A percentile compares a stretch with the other conserved stretches of the same genome.
These are phyloP conservation scores for Grammothele lineata DNA, from an alignment of 768 basidiomycete genomes.

Conservation along the genomic window DNA sequence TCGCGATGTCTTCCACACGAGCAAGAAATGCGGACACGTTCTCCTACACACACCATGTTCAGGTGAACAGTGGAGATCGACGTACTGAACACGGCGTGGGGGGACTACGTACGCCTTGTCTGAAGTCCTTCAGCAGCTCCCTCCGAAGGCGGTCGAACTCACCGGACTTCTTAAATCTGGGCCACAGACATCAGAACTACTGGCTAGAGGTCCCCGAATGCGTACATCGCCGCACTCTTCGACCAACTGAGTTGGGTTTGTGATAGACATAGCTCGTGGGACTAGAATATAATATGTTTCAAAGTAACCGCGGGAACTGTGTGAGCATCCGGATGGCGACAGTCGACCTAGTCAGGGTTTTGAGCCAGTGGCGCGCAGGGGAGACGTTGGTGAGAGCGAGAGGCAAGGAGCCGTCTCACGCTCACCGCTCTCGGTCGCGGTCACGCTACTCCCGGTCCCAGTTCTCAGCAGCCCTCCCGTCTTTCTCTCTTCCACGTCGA, in stretches of 20 bases:
- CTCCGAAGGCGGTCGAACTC: constrained; percentile 71
- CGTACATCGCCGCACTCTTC: constrained; percentile 49
- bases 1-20: constrained; percentile 59
- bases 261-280: constrained; percentile 38
- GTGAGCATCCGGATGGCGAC: too few species aligned
- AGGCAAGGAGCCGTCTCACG: constrained; percentile 15
- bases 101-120: constrained; percentile 55
- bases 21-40: constrained; percentile 48
- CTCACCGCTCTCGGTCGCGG: constrained; percentile 7
- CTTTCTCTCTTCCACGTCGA: constrained; percentile 8
- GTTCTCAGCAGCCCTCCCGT: not conserved
- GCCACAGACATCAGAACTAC: constrained; percentile 1
- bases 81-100: constrained; percentile 7
- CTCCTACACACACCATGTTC: too few species aligned
- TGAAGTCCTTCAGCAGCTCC: constrained; percentile 59
- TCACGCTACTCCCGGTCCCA: constrained; percentile 5
- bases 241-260: constrained; percentile 56
- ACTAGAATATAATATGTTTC: not conserved
- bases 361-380: not conserved
- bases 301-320: too few species aligned
- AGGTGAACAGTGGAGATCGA: constrained; percentile 3
- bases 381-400: constrained; percentile 13
- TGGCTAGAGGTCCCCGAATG: not conserved
- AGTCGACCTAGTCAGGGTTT: too few species aligned
- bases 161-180: constrained; percentile 77